These are phyloP conservation scores for Pistacia atlantica DNA, from an alignment of 345 rosid species.

Conservation along the genomic window DNA sequence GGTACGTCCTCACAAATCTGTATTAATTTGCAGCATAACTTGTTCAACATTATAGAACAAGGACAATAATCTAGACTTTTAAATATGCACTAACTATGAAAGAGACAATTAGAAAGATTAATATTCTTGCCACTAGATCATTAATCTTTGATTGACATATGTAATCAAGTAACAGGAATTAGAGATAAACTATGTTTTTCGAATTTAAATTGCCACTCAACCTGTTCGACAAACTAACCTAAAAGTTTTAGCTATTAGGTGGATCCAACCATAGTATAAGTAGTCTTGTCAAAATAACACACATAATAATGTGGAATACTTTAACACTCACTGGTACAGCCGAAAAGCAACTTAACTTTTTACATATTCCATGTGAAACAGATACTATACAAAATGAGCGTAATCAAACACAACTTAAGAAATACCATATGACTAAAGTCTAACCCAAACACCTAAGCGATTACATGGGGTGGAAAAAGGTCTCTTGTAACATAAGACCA, in stretches of 20 bases:
- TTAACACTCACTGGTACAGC: background rate
- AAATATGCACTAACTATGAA: background rate
- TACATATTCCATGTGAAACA: too few species aligned
- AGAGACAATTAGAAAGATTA: background rate
- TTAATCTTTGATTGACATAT: background rate
- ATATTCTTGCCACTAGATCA: background rate
- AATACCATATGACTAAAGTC: too few species aligned
- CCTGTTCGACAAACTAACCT: background rate
- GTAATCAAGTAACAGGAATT: background rate
- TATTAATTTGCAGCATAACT: slow-evolving; percentile 6
- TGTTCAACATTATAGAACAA: background rate
- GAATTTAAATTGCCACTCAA: background rate
- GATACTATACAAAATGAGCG: too few species aligned
- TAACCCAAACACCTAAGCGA: too few species aligned
- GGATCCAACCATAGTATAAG: too few species aligned
- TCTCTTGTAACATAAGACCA: too few species aligned
- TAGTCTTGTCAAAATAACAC: too few species aligned
- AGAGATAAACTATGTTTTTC: background rate
- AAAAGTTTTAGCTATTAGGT: background rate
- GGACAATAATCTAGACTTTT: background rate
- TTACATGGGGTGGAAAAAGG: too few species aligned
- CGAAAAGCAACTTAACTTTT: background rate
- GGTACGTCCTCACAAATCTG: slow-evolving; percentile 98
- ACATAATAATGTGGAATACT: background rate
- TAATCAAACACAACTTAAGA: too few species aligned